Conservation (phyloP, 768 basidiomycete species). For the Amanita fuliginea region DNA sequence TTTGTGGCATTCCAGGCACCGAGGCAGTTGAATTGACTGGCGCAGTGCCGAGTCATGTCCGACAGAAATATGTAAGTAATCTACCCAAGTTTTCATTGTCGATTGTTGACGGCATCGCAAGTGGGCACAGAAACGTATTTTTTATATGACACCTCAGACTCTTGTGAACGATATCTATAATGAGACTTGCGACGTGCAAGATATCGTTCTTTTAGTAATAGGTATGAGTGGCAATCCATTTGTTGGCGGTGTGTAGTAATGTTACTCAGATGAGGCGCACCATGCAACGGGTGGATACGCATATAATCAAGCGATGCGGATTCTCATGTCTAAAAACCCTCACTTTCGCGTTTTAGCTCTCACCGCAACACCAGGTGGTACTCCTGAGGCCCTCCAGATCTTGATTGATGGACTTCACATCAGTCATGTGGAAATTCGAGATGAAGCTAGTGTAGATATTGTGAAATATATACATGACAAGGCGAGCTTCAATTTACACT, state of each 20-base stretch:
- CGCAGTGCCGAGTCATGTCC: constrained; percentile 38
- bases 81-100: not conserved
- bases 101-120: constrained; percentile 15
- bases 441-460: constrained; percentile 85
- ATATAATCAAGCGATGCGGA: constrained; percentile 82
- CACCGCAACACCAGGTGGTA: constrained; percentile 89
- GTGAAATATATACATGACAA: constrained; percentile 82
- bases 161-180: constrained; percentile 74
- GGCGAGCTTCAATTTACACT: constrained; percentile 45
- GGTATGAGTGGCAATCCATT: constrained; percentile 33
- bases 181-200: constrained; percentile 63
- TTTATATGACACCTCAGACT: constrained; percentile 96
- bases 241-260: constrained; percentile 1
- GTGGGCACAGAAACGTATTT: constrained; percentile 80
- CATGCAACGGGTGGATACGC: constrained; percentile 84
- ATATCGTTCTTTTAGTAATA: constrained; percentile 82
- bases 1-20: constrained; percentile 83
- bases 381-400: constrained; percentile 75
- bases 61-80: constrained; percentile 48
- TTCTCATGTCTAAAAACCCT: constrained; percentile 89
- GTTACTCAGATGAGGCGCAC: constrained; percentile 78
- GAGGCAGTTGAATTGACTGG: constrained; percentile 88
- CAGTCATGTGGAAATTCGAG: constrained; percentile 87
- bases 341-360: constrained; percentile 88
- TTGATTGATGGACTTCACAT: constrained; percentile 93